phyloP scores from a whole-genome alignment of 1,139 yeast genomes.

The Pichia sp. region DNA sequence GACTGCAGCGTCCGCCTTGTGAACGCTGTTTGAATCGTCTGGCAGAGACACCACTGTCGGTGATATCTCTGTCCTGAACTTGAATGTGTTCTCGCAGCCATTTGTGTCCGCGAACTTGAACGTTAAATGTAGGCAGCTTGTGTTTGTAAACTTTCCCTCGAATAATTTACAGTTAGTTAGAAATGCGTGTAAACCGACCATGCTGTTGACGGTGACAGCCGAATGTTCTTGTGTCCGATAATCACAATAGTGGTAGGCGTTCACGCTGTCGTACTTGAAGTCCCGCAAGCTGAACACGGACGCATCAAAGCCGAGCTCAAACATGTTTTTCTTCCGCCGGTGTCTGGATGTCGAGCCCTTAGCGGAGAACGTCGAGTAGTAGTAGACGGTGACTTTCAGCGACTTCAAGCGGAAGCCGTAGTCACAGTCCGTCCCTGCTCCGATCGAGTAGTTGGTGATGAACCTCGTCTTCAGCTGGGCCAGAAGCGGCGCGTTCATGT shows the following conservation, averaged over 20 bases:
- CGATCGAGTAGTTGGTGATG: neutral
- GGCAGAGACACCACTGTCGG: neutral
- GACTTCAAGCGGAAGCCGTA: neutral
- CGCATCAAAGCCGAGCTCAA: neutral
- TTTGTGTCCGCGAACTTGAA: neutral
- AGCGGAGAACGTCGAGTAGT: neutral
- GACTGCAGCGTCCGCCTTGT: neutral
- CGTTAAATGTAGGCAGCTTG: conserved; percentile 2
- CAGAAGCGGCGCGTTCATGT: conserved; percentile 2
- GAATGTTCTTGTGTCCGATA: neutral
- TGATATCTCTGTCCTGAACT: conserved; percentile 2
- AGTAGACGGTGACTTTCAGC: neutral
- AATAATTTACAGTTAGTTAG: conserved; percentile 1
- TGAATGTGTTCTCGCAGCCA: neutral
- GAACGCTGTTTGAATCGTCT: neutral
- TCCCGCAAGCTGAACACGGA: neutral
- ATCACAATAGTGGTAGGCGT: neutral
- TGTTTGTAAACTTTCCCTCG: conserved; percentile 2
- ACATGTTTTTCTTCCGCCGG: conserved; percentile 1
- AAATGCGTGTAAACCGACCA: conserved; percentile 4
- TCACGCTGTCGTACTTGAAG: neutral
- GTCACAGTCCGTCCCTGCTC: neutral
- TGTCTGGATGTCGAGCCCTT: neutral
- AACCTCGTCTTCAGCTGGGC: neutral
- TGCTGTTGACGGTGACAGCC: neutral